These are phyloP conservation scores for Penicillium oxalicum DNA, from an alignment of 2,329 filamentous ascomycete genomes.

Conservation along the genomic window DNA sequence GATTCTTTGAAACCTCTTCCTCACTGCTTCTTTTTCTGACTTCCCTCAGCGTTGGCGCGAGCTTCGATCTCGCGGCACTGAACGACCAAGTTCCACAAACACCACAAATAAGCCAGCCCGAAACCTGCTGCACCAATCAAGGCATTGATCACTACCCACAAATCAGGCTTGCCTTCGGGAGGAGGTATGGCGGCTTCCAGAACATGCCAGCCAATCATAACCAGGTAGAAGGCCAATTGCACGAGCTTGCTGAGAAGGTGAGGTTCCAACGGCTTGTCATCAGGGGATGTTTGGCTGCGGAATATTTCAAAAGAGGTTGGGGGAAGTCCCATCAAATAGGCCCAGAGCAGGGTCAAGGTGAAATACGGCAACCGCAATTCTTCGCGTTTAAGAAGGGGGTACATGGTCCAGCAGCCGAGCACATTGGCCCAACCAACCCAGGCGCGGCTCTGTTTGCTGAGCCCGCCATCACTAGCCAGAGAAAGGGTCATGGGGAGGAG, in stretches of 20 bases:
- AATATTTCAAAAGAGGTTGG: slow-evolving; percentile 68
- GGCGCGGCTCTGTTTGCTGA: slow-evolving; percentile 68
- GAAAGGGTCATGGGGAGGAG: slow-evolving; percentile 89
- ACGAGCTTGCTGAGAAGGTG: slow-evolving; percentile 60
- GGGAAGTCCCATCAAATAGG: slow-evolving; percentile 81
- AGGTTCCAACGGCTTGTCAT: slow-evolving; percentile 38
- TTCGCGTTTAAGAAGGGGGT: slow-evolving; percentile 79
- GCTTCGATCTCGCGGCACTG: slow-evolving; percentile 26
- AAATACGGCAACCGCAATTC: slow-evolving; percentile 78
- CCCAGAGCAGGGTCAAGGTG: slow-evolving; percentile 80
- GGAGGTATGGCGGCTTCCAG: slow-evolving; percentile 62
- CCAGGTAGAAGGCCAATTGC: slow-evolving; percentile 68
- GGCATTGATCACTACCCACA: slow-evolving; percentile 91
- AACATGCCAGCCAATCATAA: slow-evolving; percentile 77
- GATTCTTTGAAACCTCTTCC: not conserved
- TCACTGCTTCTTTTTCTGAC: slow-evolving; percentile 33
- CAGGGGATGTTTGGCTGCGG: slow-evolving; percentile 41
- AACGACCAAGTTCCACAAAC: slow-evolving; percentile 57
- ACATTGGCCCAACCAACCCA: slow-evolving; percentile 98
- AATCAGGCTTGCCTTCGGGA: slow-evolving; percentile 73
- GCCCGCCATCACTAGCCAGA: slow-evolving; percentile 68
- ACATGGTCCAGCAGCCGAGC: slow-evolving; percentile 87
- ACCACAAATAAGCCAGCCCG: slow-evolving; percentile 85
- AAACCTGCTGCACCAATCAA: slow-evolving; percentile 81
- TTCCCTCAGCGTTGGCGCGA: slow-evolving; percentile 20